Evolutionary conservation across 345 rosid species (phyloP).

Genomic region (Brassica juncea): DNA sequence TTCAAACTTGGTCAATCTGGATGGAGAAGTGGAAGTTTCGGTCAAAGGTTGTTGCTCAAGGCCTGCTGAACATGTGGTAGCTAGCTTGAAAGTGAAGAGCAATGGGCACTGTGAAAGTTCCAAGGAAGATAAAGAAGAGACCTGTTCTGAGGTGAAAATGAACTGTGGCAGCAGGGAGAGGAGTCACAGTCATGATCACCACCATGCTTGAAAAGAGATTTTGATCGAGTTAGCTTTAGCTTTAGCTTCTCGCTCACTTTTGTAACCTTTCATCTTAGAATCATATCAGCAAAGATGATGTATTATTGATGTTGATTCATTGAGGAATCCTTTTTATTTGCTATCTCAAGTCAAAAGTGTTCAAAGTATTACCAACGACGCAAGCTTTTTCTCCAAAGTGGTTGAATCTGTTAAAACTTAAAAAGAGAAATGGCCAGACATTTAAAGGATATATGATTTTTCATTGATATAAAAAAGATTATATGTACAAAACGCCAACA

Average conservation of each 20-base stretch:
- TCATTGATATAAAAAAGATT: constrained; percentile 7
- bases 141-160: constrained; percentile 8
- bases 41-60: constrained; percentile 21
- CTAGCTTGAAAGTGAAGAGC: constrained; percentile 24
- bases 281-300: neutral
- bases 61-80: constrained; percentile 22
- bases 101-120: constrained; percentile 20
- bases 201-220: constrained; percentile 29
- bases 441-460: constrained; percentile 21
- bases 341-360: neutral
- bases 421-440: neutral
- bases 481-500: constrained; percentile 30
- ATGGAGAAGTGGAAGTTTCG: constrained; percentile 7
- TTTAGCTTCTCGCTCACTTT: constrained; percentile 15
- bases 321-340: neutral
- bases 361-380: neutral
- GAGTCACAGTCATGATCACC: constrained; percentile 1
- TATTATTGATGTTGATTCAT: no score
- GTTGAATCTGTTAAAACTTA: neutral
- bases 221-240: constrained; percentile 31
- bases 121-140: constrained; percentile 15
- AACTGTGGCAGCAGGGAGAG: constrained; percentile 22
- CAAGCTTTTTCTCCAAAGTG: neutral
- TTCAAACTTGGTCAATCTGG: constrained; percentile 12
- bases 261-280: constrained; percentile 17